Evolutionary conservation across 1,139 yeast species (phyloP), one percentile per base, ranked within the genome.

Genomic region (Debaryomyces psychrophilus): DNA sequence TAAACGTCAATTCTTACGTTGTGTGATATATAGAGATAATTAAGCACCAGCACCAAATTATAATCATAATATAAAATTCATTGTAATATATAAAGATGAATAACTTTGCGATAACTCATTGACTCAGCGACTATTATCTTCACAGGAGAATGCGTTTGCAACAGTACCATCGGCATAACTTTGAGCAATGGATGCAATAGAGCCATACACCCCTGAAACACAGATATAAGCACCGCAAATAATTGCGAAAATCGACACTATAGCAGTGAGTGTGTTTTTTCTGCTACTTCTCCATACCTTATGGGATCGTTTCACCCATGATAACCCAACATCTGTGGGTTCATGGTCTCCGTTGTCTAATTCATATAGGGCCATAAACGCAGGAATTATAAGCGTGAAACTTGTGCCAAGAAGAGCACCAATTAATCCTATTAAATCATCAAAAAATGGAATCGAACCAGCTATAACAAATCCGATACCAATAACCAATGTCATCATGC

Each of bases 361-460:
- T 37, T 50, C 50, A 18, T 44, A 50, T 31, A 51, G 34, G 7
- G 48, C 52, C 50, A 51, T 34, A 25, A 41, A 46, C 2, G 45
- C 53, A n/a, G 55, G 55, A 29, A 51, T 14, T 17, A 51, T 50
- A 23, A 51, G 43, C 3, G 51, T 42, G 31, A 50, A 51, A 20
- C 31, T 18, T 18, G 55, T 37, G 2, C 55, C 55, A 23, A 50
- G 41, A 34, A 50, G 46, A 7, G 47, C 40, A 14, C 47, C 47
- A 11, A 44, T 41, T 29, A 44, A 41, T 17, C 39, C 39, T 28
- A 44, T 41, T 35, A 51, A 50, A 44, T 51, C 55, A 18, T 31
- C 41, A 31, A 51, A 51, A 38, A 51, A 51, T 22, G 55, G 55
- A 44, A 51, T 49, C 8, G 50, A 49, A 17, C 55, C 50, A 31